Base-by-base conservation (phyloP, 805 yeast species). In the Maudiozyma bulderi region DNA sequence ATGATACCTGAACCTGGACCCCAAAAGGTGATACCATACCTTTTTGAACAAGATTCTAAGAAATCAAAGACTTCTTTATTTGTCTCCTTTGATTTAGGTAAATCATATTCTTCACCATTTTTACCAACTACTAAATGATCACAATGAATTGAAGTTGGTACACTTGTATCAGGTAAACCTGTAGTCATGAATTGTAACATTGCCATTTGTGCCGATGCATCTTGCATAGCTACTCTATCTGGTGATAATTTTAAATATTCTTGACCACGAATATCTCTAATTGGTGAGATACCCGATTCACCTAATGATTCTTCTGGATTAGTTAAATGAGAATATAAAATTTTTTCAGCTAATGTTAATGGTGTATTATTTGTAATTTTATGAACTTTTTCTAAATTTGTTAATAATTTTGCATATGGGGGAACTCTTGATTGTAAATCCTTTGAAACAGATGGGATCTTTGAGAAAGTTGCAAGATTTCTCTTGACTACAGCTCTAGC, bases 141-240 rank as follows among this genome's bases (percentile, higher is more conserved):
- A 74, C 99, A 93, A 71, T 93, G 99, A 54, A 93, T 91, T 6
- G 96, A 86, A 15, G 87, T 91, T 37, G 99, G 99, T 8, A 95
- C 95, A 6, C 86, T 85, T 15, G 96, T 91, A 37, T 79, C 69
- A 46, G 84, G 74, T 79, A 91, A 80, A 37, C 95, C 95, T 56
- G 96, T 91, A 47, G 97, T 88, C 96, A 93, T 93, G 73, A 93
- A 93, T 72, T 93, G 99, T 59, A 93, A 74, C 57, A 93, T 75
- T n/a, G 99, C 99, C 87, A 91, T 93, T 72, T 93, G 99, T 15
- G 99, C 99, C 33, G 96, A 86, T n/a, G 99, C 99, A 75, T 93
- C 99, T 75, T 93, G 99, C 95, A 95, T 91, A 30, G 99, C 99
- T 44, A 93, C 98, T 67, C 99, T 81, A 67, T 93, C 99, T 28